Conservation (phyloP, 2,329 filamentous ascomycete genomes). For the Epichloe typhina region DNA sequence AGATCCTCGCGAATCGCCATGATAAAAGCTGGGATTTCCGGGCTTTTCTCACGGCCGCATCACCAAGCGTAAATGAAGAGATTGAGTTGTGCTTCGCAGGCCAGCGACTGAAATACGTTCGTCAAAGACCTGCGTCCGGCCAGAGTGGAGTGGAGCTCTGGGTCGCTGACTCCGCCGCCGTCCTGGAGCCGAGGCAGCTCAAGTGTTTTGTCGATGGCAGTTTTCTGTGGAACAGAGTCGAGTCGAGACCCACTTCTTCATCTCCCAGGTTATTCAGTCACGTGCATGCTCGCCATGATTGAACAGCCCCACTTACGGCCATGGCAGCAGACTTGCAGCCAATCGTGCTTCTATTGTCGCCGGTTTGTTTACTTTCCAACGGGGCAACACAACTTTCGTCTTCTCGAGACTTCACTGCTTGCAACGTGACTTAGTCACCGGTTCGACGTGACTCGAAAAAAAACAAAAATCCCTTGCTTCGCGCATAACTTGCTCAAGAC, state of each 20-base stretch:
- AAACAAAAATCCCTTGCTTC: neutral
- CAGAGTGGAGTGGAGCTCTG: conserved; percentile 7
- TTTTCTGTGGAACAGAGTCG: neutral
- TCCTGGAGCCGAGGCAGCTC: conserved; percentile 19
- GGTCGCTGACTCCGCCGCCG: conserved; percentile 3
- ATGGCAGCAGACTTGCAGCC: conserved; percentile 5
- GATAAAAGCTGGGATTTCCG: conserved; percentile 11
- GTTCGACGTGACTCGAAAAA: neutral
- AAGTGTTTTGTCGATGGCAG: neutral
- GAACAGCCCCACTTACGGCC: neutral
- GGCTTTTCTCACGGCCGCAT: conserved; percentile 13
- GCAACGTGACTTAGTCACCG: neutral
- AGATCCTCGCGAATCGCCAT: conserved; percentile 92
- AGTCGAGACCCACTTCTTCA: neutral
- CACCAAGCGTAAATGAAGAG: conserved; percentile 7
- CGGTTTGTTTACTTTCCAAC: conserved; percentile 31
- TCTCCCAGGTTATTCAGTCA: conserved; percentile 10
- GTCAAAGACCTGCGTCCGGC: conserved; percentile 7
- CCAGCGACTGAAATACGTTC: neutral
- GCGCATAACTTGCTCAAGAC: neutral
- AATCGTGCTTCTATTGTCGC: conserved; percentile 12
- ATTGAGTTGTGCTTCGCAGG: neutral
- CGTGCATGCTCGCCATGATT: conserved; percentile 8
- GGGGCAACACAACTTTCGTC: conserved; percentile 24
- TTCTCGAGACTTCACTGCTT: neutral